Evolutionary conservation across 2,329 filamentous ascomycete species (phyloP).

Genomic region (Ceratocystis ficicola): DNA sequence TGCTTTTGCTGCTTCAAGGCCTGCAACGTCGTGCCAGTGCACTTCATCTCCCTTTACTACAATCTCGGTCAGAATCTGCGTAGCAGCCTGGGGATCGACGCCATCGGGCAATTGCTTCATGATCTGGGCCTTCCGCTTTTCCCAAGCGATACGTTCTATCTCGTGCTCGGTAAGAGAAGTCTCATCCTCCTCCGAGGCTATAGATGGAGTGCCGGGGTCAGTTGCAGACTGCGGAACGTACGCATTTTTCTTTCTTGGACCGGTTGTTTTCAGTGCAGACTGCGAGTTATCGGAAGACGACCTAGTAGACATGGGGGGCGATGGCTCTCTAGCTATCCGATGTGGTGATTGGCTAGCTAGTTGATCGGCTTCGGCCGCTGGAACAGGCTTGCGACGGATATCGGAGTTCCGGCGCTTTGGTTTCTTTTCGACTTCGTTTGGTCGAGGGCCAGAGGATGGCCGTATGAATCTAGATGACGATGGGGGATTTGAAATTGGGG

Average conservation of each 20-base stretch:
- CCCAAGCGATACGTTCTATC: constrained; percentile 14
- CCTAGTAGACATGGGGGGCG: constrained; percentile 15
- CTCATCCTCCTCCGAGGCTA: constrained; percentile 14
- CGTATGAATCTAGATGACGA: constrained; percentile 20
- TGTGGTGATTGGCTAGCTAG: background rate
- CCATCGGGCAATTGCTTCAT: constrained; percentile 70
- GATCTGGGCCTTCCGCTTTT: constrained; percentile 35
- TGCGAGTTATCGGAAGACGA: constrained; percentile 21
- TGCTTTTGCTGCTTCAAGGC: constrained; percentile 77
- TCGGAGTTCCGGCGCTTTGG: constrained; percentile 10
- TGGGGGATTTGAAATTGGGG: constrained; percentile 15
- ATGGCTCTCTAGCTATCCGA: constrained; percentile 8
- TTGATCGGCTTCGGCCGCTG: background rate
- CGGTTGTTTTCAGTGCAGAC: background rate
- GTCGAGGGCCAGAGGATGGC: background rate
- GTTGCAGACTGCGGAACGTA: background rate
- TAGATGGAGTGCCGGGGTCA: constrained; percentile 5
- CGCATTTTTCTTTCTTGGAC: background rate
- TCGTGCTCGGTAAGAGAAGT: constrained; percentile 4
- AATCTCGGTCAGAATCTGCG: constrained; percentile 91
- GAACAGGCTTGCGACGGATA: constrained; percentile 20
- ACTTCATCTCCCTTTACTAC: constrained; percentile 90
- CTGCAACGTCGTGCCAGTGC: constrained; percentile 86
- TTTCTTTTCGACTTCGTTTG: constrained; percentile 14
- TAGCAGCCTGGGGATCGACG: constrained; percentile 69